These are phyloP conservation scores for Aethionema arabicum DNA, from an alignment of 345 rosid species.

Conservation along the genomic window DNA sequence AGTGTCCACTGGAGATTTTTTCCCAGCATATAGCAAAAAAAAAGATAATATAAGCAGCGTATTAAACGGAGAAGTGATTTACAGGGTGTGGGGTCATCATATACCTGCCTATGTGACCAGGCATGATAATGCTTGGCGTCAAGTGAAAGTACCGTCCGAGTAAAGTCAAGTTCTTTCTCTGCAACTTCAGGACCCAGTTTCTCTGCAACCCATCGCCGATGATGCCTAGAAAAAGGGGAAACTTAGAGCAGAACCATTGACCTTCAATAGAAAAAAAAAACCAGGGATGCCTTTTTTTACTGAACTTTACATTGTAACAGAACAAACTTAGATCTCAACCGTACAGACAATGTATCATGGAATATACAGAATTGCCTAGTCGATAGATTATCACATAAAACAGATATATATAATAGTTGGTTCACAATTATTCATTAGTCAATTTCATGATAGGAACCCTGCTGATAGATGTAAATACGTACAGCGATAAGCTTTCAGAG, in stretches of 20 bases:
- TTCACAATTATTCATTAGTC: neutral
- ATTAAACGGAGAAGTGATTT: neutral
- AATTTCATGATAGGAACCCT: neutral
- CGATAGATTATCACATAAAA: neutral
- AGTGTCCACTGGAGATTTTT: constrained; percentile 71
- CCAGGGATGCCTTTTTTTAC: neutral
- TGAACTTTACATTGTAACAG: constrained; percentile 10
- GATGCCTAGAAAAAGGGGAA: constrained; percentile 60
- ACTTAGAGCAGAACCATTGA: constrained; percentile 5
- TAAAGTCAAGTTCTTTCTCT: constrained; percentile 65
- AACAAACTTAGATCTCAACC: constrained; percentile 3
- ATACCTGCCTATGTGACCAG: constrained; percentile 97
- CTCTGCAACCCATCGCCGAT: constrained; percentile 92
- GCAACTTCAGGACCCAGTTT: constrained; percentile 68
- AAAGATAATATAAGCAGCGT: neutral
- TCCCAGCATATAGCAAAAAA: constrained; percentile 15
- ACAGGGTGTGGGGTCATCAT: constrained; percentile 32
- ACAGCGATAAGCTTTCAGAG: neutral
- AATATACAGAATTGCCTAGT: neutral
- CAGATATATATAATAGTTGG: constrained; percentile 2
- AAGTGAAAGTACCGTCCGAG: constrained; percentile 49
- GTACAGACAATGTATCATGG: neutral
- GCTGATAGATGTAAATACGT: neutral
- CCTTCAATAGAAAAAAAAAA: constrained; percentile 9
- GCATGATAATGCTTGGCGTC: constrained; percentile 94